Conservation (phyloP, 257 asterid genomes). For the Primulina tabacum region DNA sequence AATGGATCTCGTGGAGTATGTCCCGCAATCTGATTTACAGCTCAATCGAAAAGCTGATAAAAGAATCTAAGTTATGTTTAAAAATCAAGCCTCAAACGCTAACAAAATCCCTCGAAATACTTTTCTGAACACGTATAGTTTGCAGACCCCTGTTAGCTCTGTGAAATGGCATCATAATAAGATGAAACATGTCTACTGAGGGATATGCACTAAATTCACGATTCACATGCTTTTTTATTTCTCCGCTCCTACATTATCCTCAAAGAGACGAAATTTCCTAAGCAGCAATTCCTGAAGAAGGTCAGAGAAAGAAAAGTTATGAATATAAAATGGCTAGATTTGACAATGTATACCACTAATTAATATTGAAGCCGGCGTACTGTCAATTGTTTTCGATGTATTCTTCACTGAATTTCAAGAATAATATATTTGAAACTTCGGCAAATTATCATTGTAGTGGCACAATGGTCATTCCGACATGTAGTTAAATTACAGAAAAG, state of each 20-base stretch:
- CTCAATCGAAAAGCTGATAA: constrained; percentile 52
- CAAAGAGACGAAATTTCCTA: constrained; percentile 41
- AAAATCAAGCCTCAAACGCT: constrained; percentile 43
- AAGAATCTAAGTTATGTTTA: constrained; percentile 45
- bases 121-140: constrained; percentile 32
- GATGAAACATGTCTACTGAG: constrained; percentile 39
- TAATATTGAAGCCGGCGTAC: background rate
- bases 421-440: background rate
- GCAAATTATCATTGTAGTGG: background rate
- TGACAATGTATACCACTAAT: background rate
- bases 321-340: no score
- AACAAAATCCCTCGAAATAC: constrained; percentile 32
- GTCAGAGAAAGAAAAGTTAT: background rate
- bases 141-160: constrained; percentile 51
- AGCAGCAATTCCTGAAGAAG: constrained; percentile 66
- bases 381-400: background rate
- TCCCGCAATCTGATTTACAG: constrained; percentile 63
- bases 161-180: constrained; percentile 42
- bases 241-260: constrained; percentile 54
- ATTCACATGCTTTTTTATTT: constrained; percentile 31
- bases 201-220: constrained; percentile 38
- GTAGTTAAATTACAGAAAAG: background rate
- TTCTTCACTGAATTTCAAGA: background rate
- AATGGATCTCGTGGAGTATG: constrained; percentile 47
- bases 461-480: background rate